phyloP scores from a whole-genome alignment of 345 rosid species.

The Pelargonium nanum region DNA sequence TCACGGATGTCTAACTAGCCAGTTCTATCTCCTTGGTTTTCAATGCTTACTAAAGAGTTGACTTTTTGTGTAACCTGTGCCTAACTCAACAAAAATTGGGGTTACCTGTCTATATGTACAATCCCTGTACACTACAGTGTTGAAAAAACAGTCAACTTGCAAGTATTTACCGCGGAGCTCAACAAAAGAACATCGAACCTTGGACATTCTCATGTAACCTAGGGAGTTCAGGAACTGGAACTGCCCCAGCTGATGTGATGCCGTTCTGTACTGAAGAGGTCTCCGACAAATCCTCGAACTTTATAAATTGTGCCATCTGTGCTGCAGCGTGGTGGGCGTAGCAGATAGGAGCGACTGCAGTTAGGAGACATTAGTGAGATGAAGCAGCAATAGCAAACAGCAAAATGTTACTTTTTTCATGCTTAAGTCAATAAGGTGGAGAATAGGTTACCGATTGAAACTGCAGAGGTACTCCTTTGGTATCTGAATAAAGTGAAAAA shows the following conservation, averaged over 20 bases:
- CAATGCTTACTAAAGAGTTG: too few relatives aligned
- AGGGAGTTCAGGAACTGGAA: conserved; percentile 54
- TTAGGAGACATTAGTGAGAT: not conserved
- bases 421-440: not conserved
- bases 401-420: not conserved
- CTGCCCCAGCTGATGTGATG: conserved; percentile 17
- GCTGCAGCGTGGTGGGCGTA: conserved; percentile 85
- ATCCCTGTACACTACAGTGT: not conserved
- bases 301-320: conserved; percentile 65
- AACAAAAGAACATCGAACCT: conserved; percentile 80
- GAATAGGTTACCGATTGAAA: conserved; percentile 54
- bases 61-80: not conserved
- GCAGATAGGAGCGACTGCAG: conserved; percentile 78
- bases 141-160: too few relatives aligned
- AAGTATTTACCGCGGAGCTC: conserved; percentile 17
- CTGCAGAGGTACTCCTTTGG: conserved; percentile 77
- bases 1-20: too few relatives aligned
- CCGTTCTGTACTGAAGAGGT: conserved; percentile 32
- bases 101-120: too few relatives aligned
- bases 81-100: not conserved
- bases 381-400: not conserved
- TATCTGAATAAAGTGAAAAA: conserved; percentile 31
- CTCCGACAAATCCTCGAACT: conserved; percentile 54
- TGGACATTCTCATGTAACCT: conserved; percentile 41
- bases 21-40: too few relatives aligned